Evolutionary conservation across 108 stramenopile species (phyloP), one percentile per base, ranked within the genome.

Genomic region (Cyclotella atomus): DNA sequence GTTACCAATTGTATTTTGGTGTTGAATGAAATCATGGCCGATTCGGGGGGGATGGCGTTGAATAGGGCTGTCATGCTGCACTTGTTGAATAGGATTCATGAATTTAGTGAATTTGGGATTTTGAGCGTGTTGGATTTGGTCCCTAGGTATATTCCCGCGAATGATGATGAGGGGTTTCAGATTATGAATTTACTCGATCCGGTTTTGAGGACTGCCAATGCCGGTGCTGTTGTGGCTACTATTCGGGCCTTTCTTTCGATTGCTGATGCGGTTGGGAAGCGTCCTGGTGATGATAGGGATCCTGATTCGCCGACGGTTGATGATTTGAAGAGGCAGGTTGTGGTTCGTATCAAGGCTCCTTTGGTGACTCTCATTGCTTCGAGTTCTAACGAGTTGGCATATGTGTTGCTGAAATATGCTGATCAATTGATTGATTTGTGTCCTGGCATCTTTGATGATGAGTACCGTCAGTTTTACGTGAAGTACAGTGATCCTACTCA

Each of bases 141-240:
- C 20, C 95, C 95, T 20, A 76, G 96, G 28, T 98, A 98, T 83
- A 91, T 87, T 47, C 97, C 97, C 8, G 93, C 92, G 38, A 87
- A 89, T 73, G 92, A 97, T 57, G 95, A 97, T 14, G 96, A 97
- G 73, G 92, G 88, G 6, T 99, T 92, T 79, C 92, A 93, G 60
- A 98, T 99, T 62, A 99, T 99, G 99, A 99, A 99, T 77, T 81
- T 99, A 21, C 83, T 99, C 27, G 99, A 99, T 85, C 97, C 97
- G 9, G 97, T 98, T 29, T 76, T 99, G 68, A 74, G 96, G 32
- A 97, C 96, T 2, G 86, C 91, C 49, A 96, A 96, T 81, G 82
- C 85, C n/a, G 97, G 93, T 5, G 96, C 97, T 29, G 97, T 99
- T 15, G 81, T 99, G 64, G 98, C 97, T 7, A 95, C 96, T 24